phyloP scores from a whole-genome alignment of 306 rosid species.

The Gastrolobium bilobum region DNA sequence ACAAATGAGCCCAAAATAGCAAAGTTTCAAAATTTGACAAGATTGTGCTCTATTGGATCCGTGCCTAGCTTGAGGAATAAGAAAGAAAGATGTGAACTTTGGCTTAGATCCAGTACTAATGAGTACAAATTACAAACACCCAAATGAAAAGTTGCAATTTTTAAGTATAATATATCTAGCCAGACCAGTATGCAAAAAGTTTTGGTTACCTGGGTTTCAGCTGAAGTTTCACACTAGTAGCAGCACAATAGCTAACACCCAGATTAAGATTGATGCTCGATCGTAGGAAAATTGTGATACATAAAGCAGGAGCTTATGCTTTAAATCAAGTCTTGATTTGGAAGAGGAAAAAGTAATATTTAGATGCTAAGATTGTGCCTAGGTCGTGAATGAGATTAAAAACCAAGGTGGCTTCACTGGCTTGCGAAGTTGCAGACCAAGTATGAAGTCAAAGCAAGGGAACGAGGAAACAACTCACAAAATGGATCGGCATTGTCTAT shows the following conservation, averaged over 20 bases:
- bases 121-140: background rate
- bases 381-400: background rate
- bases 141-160: slow-evolving; percentile 36
- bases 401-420: slow-evolving; percentile 9
- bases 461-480: background rate
- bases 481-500: background rate
- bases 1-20: background rate
- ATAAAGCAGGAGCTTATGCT: background rate
- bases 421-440: background rate
- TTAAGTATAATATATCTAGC: background rate
- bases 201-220: slow-evolving; percentile 52
- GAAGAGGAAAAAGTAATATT: background rate
- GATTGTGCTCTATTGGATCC: slow-evolving; percentile 28
- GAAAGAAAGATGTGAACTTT: slow-evolving; percentile 7
- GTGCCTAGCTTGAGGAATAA: background rate
- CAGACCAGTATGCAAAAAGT: background rate
- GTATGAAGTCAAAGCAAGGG: background rate
- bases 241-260: background rate
- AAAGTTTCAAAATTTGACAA: slow-evolving; percentile 33
- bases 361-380: background rate
- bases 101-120: slow-evolving; percentile 36
- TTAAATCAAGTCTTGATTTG: background rate
- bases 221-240: slow-evolving; percentile 13
- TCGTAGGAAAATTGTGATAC: background rate
- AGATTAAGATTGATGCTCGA: slow-evolving; percentile 25